Percentiles rank a stretch among this genome's conserved stretches.
These are phyloP conservation scores for Plasmodium malariae DNA, from an alignment of 169 alveolate genomes.

Conservation along the genomic window DNA sequence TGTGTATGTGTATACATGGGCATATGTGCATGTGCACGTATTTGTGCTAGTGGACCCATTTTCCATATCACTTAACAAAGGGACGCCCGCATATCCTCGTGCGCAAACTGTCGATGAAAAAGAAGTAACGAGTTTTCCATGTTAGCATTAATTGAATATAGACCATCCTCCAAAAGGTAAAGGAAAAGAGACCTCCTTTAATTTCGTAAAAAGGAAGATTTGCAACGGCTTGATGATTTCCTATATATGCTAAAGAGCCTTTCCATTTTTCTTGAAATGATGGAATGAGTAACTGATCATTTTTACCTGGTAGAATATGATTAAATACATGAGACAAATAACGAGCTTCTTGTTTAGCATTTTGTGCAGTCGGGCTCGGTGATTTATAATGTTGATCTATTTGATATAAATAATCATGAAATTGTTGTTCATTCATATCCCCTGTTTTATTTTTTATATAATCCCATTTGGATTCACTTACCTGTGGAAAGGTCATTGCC, in stretches of 20 bases:
- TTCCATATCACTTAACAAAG: not conserved
- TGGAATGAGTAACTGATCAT: not conserved
- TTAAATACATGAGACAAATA: conserved; percentile 81
- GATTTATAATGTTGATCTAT: conserved; percentile 79
- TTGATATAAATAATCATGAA: conserved; percentile 72
- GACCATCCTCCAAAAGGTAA: conserved; percentile 80
- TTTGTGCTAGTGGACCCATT: not conserved
- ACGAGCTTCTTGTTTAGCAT: conserved; percentile 86
- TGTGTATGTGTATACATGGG: not conserved
- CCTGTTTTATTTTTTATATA: conserved; percentile 58
- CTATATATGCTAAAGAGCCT: conserved; percentile 87
- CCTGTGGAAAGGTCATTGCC: conserved; percentile 79
- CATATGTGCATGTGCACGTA: not conserved
- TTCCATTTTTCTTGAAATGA: conserved; percentile 84
- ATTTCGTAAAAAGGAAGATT: conserved; percentile 78
- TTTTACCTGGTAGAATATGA: conserved; percentile 6
- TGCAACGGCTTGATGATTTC: conserved; percentile 81
- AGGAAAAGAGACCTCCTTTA: conserved; percentile 79
- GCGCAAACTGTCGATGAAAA: conserved; percentile 61
- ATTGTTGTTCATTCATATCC: conserved; percentile 56
- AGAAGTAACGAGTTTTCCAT: conserved; percentile 76
- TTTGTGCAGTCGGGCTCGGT: conserved; percentile 87
- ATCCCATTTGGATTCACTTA: conserved; percentile 77
- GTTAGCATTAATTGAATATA: conserved; percentile 80
- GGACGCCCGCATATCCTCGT: conserved; percentile 77